Evolutionary conservation across 495 filamentous ascomycete species (phyloP).

Genomic region (Penicillium psychrofluorescens): DNA sequence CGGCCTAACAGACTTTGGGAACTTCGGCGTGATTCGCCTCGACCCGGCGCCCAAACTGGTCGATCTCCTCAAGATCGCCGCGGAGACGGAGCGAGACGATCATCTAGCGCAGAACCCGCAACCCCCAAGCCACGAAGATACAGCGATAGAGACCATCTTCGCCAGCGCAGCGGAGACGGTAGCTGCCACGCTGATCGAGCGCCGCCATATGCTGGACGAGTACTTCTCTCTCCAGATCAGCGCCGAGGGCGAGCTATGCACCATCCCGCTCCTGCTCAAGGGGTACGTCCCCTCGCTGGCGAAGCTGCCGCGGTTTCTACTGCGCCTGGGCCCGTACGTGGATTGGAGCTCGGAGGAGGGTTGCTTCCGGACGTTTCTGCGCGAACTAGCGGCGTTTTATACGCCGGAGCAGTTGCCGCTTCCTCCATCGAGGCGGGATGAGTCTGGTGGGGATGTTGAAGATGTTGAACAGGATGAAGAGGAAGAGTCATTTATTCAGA

Average conservation of each 20-base stretch:
- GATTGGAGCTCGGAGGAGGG: slow-evolving; percentile 77
- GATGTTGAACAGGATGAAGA: slow-evolving; percentile 12
- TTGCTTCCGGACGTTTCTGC: slow-evolving; percentile 81
- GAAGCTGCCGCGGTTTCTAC: slow-evolving; percentile 83
- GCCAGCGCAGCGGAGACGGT: slow-evolving; percentile 57
- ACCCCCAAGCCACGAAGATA: slow-evolving; percentile 13
- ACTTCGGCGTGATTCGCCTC: slow-evolving; percentile 82
- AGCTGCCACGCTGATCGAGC: slow-evolving; percentile 55
- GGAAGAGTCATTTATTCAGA: slow-evolving; percentile 44
- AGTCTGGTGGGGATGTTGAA: slow-evolving; percentile 7
- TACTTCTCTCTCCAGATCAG: slow-evolving; percentile 89
- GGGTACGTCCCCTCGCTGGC: slow-evolving; percentile 79
- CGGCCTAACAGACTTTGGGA: slow-evolving; percentile 91
- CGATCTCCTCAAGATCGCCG: slow-evolving; percentile 66
- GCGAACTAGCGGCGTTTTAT: slow-evolving; percentile 87
- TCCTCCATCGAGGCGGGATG: slow-evolving; percentile 26
- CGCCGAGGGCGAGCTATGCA: slow-evolving; percentile 63
- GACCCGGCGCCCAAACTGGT: slow-evolving; percentile 64
- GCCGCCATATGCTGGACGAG: slow-evolving; percentile 80
- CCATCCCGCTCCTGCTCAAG: slow-evolving; percentile 79
- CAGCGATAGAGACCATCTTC: slow-evolving; percentile 56
- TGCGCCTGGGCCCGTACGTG: slow-evolving; percentile 82
- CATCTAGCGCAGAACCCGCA: slow-evolving; percentile 7
- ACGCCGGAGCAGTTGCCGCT: slow-evolving; percentile 76
- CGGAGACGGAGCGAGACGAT: slow-evolving; percentile 50